Evolutionary conservation across 148 eudicot species (phyloP).

Genomic region (Dianthus caryophyllus): DNA sequence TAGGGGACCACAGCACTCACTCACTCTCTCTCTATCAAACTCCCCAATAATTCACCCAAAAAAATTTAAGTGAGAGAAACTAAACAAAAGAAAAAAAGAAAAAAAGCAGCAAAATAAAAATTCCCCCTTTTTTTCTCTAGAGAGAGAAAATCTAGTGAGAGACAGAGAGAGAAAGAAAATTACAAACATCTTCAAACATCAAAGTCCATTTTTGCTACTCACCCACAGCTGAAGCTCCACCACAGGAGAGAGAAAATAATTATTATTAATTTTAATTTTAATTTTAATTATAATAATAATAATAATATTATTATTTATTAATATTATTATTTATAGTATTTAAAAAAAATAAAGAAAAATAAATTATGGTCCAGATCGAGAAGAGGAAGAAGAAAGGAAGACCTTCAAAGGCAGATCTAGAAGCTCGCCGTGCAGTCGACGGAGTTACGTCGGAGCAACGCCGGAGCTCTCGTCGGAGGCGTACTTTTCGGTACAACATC

Average conservation of each 20-base stretch:
- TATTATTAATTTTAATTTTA: too few species aligned
- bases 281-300: too few species aligned
- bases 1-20: slow-evolving; percentile 10
- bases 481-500: slow-evolving; percentile 48
- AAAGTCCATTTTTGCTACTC: slow-evolving; percentile 9
- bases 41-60: background rate
- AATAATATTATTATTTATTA: background rate
- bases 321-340: too few species aligned
- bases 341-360: slow-evolving; percentile 18
- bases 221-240: too few species aligned
- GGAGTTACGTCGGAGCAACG: slow-evolving; percentile 24
- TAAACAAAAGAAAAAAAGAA: too few species aligned
- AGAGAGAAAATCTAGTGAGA: slow-evolving; percentile 24
- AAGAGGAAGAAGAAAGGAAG: slow-evolving; percentile 77
- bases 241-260: too few species aligned
- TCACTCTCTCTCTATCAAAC: slow-evolving; percentile 11
- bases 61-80: slow-evolving; percentile 35
- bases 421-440: slow-evolving; percentile 30
- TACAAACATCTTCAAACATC: background rate
- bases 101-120: too few species aligned
- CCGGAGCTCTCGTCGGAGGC: slow-evolving; percentile 43
- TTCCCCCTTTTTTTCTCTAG: slow-evolving; percentile 1
- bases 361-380: slow-evolving; percentile 82
- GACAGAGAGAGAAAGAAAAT: too few species aligned
- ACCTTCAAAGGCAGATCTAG: slow-evolving; percentile 76